phyloP scores from a whole-genome alignment of 192 early-diverging fungal genomes.

The Umbelopsis sp. region DNA sequence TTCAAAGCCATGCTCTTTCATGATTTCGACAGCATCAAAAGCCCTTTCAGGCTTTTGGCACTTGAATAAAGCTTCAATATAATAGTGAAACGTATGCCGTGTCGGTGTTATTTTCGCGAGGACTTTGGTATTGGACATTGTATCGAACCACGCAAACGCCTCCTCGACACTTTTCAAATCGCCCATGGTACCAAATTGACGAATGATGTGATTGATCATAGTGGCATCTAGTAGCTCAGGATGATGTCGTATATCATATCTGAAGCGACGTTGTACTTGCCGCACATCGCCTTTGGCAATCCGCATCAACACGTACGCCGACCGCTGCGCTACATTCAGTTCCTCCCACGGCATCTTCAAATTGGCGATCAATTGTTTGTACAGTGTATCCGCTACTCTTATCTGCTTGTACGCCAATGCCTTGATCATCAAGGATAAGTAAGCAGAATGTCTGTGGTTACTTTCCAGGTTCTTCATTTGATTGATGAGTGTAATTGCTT shows the following conservation, averaged over 20 bases:
- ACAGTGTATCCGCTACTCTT: not conserved
- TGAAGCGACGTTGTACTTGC: constrained; percentile 5
- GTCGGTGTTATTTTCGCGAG: not conserved
- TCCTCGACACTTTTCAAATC: constrained; percentile 21
- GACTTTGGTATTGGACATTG: not conserved
- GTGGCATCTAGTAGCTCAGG: constrained; percentile 7
- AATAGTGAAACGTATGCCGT: constrained; percentile 14
- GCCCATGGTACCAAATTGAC: constrained; percentile 6
- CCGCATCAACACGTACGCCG: constrained; percentile 30
- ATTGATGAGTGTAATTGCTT: constrained; percentile 23
- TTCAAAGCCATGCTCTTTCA: constrained; percentile 17
- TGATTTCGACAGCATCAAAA: constrained; percentile 22
- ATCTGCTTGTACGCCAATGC: constrained; percentile 5
- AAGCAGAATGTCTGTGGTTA: not conserved
- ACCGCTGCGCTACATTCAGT: constrained; percentile 21
- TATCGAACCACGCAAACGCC: constrained; percentile 3
- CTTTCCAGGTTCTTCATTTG: constrained; percentile 1
- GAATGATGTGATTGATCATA: constrained; percentile 38
- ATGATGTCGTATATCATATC: constrained; percentile 16
- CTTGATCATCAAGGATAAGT: constrained; percentile 5
- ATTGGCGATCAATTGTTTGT: constrained; percentile 7
- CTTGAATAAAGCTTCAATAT: constrained; percentile 30
- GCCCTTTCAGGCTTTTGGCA: constrained; percentile 32
- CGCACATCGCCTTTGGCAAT: not conserved
- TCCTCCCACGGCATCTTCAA: not conserved